Evolutionary conservation across 495 filamentous ascomycete species (phyloP), one percentile per base, ranked within the genome.

Genomic region (Hyphodiscus hymeniophilus): DNA sequence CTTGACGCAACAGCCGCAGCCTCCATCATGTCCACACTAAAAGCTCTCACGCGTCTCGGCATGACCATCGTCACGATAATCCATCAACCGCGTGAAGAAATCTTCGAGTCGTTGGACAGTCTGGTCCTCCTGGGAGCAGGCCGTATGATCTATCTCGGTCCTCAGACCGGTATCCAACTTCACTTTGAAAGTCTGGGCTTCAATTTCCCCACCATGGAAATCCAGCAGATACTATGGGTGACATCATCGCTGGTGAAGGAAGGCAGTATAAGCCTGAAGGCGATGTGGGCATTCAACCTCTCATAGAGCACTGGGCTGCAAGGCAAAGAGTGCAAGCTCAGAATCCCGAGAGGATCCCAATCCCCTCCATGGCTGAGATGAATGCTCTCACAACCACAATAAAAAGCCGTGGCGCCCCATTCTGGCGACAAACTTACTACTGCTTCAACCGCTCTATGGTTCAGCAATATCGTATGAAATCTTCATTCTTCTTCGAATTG

Each of bases 41-140:
- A 81, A 42, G 94, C 92, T 64, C 76, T 95, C 12, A 81, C 89
- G 0, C 79, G 77, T 1, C 78, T 80, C 24, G 89, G 89, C 0
- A 88, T 94, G 56, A 87, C 90, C 13, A 86, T 95, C 58, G 75
- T 94, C 1, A 87, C 84, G 62, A 94, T 90, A 0, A 95, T 95
- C 52, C 90, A 95, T 61, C 90, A 95, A 56, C 89, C 90, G 15
- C 84, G 85, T 56, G 77, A 84, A 3, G 83, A 85, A 0, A 74
- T 95, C 0, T 95, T 95, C 55, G 81, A 91, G 58, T 82, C 84
- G 50, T 85, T 87, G 38, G 83, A 87, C 52, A 68, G 75, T 17
- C 67, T 87, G 4, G 60, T 87, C 1, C 69, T 87, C 4, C 69
- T 87, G 3, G 74, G 82, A 45, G 74, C 76, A 10, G 81, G 81